These are phyloP conservation scores for Microbotryum lychnidis-dioicae DNA, from an alignment of 1,284 basidiomycete genomes.

Conservation along the genomic window DNA sequence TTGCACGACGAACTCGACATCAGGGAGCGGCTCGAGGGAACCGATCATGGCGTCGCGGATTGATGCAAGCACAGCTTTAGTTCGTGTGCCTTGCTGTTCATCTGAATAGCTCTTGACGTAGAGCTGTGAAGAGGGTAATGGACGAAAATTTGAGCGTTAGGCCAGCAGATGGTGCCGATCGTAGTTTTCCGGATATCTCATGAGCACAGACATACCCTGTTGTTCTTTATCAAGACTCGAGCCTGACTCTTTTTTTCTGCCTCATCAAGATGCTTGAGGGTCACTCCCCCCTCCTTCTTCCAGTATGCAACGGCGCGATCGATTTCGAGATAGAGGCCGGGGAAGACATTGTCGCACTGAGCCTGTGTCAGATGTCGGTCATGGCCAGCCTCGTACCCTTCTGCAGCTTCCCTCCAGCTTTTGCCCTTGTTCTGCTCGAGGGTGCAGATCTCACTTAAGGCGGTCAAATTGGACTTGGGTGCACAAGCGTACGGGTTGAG, in stretches of 20 bases:
- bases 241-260: conserved; percentile 37
- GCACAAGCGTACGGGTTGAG: conserved; percentile 14
- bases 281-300: conserved; percentile 35
- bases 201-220: conserved; percentile 32
- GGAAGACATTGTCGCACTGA: conserved; percentile 36
- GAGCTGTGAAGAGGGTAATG: conserved; percentile 27
- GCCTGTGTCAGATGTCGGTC: conserved; percentile 32
- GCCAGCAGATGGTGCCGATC: background rate
- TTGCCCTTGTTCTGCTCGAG: background rate
- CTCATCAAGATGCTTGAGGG: conserved; percentile 34
- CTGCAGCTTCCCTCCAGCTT: background rate
- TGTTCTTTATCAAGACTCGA: conserved; percentile 37
- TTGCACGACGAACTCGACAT: conserved; percentile 40
- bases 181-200: background rate
- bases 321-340: conserved; percentile 38
- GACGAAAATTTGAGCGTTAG: background rate
- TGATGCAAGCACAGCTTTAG: conserved; percentile 33
- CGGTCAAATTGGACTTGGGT: conserved; percentile 6
- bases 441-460: conserved; percentile 4
- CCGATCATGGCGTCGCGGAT: conserved; percentile 34
- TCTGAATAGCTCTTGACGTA: conserved; percentile 38
- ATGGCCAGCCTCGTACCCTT: conserved; percentile 9
- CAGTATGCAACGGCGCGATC: conserved; percentile 37
- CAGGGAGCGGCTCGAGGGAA: conserved; percentile 37
- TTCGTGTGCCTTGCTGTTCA: conserved; percentile 28